These are phyloP conservation scores for Glycine tomentella DNA, from an alignment of 306 rosid genomes.

Conservation along the genomic window DNA sequence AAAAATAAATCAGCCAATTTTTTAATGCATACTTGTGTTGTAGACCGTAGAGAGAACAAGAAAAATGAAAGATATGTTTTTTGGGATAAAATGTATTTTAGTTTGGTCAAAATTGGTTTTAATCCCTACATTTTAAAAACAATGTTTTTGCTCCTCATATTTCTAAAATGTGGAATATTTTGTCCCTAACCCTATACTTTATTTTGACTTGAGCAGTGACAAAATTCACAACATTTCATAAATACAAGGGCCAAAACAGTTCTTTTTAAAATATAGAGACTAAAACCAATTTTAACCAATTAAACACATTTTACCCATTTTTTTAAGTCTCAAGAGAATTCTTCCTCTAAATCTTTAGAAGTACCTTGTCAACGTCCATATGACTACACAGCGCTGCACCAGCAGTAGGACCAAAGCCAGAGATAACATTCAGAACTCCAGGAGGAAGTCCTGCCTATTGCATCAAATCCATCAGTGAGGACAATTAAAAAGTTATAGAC, in stretches of 20 bases:
- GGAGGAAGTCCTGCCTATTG: conserved; percentile 83
- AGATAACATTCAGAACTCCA: conserved; percentile 72
- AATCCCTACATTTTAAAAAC: no score
- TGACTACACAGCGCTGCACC: conserved; percentile 82
- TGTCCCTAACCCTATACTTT: no score
- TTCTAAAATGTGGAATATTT: no score
- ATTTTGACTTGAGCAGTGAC: no score
- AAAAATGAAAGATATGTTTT: background rate
- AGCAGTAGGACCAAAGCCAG: conserved; percentile 80
- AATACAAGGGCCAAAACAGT: no score
- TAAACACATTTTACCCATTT: no score
- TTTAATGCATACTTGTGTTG: background rate
- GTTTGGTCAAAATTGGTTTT: no score
- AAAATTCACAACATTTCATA: no score
- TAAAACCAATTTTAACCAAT: no score
- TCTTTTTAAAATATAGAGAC: no score
- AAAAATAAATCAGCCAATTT: conserved; percentile 19
- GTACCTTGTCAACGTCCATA: conserved; percentile 84
- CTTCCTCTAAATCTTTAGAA: background rate
- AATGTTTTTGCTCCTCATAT: no score
- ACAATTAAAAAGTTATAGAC: background rate
- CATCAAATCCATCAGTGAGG: conserved; percentile 33
- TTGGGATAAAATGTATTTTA: background rate
- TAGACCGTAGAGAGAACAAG: background rate
- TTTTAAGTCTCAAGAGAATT: background rate